These are phyloP conservation scores for Pyrenula aspistea DNA, from an alignment of 495 filamentous ascomycete genomes.

Conservation along the genomic window DNA sequence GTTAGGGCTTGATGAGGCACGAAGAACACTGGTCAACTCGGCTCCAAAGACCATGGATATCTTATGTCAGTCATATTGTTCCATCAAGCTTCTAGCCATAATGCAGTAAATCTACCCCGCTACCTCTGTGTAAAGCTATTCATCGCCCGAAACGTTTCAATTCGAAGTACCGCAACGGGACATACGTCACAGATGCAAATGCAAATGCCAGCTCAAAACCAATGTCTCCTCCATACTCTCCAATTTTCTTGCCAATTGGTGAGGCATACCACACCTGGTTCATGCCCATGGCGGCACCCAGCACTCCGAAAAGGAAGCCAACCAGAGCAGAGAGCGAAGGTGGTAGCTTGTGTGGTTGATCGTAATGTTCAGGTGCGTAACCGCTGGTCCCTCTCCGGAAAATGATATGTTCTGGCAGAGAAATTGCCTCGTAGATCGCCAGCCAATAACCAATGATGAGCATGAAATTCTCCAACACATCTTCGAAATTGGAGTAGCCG, in stretches of 20 bases:
- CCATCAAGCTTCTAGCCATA: no score
- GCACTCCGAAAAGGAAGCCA: constrained; percentile 56
- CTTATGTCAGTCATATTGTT: no score
- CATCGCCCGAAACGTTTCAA: constrained; percentile 24
- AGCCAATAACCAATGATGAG: constrained; percentile 75
- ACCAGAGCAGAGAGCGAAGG: constrained; percentile 56
- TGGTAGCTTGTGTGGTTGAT: constrained; percentile 47
- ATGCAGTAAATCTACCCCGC: no score
- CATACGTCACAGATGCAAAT: constrained; percentile 22
- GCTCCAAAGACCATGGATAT: no score
- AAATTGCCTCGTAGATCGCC: constrained; percentile 66
- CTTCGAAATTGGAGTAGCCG: constrained; percentile 61
- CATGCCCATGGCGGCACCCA: constrained; percentile 69
- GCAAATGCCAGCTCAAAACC: constrained; percentile 58
- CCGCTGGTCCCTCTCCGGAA: constrained; percentile 54
- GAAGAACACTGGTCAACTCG: no score
- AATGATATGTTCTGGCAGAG: constrained; percentile 63
- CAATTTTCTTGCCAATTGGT: constrained; percentile 54
- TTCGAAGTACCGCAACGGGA: constrained; percentile 23
- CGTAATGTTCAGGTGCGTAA: constrained; percentile 53
- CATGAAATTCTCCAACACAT: constrained; percentile 68
- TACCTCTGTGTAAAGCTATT: background rate
- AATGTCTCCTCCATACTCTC: constrained; percentile 55
- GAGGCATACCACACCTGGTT: constrained; percentile 65
- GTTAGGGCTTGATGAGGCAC: background rate